Conservation (phyloP, 495 filamentous ascomycete species). For the Xylaria venustula region DNA sequence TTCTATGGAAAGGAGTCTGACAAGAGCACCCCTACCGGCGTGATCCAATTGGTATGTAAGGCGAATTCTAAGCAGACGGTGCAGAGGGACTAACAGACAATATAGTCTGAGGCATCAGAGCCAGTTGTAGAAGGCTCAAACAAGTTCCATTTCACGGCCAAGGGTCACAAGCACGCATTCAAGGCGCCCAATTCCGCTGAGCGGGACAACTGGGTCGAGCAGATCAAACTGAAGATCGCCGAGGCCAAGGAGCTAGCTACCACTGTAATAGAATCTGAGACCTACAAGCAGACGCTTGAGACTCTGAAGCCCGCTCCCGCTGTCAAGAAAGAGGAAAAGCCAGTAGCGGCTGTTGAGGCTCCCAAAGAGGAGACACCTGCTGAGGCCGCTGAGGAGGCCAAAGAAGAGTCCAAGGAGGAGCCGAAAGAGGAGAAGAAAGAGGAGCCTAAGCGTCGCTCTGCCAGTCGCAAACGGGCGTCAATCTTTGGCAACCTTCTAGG, state of each 20-base stretch:
- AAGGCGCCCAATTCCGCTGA: constrained; percentile 70
- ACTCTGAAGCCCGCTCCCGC: constrained; percentile 59
- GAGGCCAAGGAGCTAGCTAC: constrained; percentile 76
- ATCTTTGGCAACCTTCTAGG: constrained; percentile 75
- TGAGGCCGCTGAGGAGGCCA: constrained; percentile 45
- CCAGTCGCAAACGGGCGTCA: constrained; percentile 81
- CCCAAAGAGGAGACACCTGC: constrained; percentile 48
- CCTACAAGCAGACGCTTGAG: constrained; percentile 76
- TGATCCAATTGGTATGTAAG: constrained; percentile 75
- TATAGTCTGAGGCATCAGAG: constrained; percentile 78
- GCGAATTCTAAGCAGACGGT: neutral
- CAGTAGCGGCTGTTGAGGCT: constrained; percentile 43
- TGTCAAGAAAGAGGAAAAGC: constrained; percentile 20
- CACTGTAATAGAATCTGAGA: constrained; percentile 65
- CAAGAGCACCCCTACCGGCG: constrained; percentile 74
- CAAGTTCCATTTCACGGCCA: constrained; percentile 82
- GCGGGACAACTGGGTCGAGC: constrained; percentile 86
- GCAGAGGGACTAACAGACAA: constrained; percentile 17
- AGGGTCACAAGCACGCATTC: constrained; percentile 87
- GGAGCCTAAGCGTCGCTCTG: constrained; percentile 62
- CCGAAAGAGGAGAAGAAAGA: constrained; percentile 45
- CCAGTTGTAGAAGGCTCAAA: constrained; percentile 66
- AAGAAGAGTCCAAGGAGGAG: constrained; percentile 42
- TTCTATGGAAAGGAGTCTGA: constrained; percentile 88
- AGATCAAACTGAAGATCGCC: constrained; percentile 69